These are phyloP conservation scores for Chenopodium album DNA, from an alignment of 148 eudicot species.

Conservation along the genomic window DNA sequence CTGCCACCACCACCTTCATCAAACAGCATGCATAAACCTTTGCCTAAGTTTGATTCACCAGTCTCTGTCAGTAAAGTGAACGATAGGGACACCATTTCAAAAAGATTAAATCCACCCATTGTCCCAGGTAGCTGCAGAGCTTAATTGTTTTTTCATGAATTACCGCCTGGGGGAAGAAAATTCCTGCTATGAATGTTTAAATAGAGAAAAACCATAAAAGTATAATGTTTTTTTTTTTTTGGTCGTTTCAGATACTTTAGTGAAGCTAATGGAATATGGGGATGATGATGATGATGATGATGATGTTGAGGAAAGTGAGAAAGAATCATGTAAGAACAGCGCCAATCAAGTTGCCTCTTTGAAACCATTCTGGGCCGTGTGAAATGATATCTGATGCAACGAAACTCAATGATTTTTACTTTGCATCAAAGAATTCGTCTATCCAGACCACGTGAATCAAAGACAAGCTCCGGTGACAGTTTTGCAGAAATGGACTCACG, in stretches of 20 bases:
- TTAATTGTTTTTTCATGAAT: background rate
- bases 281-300: conserved; percentile 59
- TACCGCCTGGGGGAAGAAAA: conserved; percentile 1
- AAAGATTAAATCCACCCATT: conserved; percentile 28
- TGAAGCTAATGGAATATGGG: conserved; percentile 87
- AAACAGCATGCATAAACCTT: conserved; percentile 26
- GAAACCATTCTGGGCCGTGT: conserved; percentile 81
- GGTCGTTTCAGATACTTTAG: conserved; percentile 66
- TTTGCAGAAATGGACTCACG: background rate
- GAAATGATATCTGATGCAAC: conserved; percentile 24
- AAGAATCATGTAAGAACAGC: conserved; percentile 24
- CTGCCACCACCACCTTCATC: conserved; percentile 21
- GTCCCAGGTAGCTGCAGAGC: conserved; percentile 57
- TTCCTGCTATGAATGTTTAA: background rate
- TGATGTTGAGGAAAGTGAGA: conserved; percentile 36
- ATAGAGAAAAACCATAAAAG: background rate
- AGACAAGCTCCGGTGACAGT: background rate
- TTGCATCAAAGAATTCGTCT: background rate
- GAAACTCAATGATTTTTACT: background rate
- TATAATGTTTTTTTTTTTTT: background rate
- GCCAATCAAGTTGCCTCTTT: conserved; percentile 31
- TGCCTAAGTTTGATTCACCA: conserved; percentile 44
- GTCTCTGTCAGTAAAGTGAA: conserved; percentile 25
- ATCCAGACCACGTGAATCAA: background rate
- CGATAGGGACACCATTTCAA: conserved; percentile 23